Percentiles rank a stretch among this genome's conserved stretches.
phyloP scores from a whole-genome alignment of 768 basidiomycete species.

The Melanogaster broomeanus region DNA sequence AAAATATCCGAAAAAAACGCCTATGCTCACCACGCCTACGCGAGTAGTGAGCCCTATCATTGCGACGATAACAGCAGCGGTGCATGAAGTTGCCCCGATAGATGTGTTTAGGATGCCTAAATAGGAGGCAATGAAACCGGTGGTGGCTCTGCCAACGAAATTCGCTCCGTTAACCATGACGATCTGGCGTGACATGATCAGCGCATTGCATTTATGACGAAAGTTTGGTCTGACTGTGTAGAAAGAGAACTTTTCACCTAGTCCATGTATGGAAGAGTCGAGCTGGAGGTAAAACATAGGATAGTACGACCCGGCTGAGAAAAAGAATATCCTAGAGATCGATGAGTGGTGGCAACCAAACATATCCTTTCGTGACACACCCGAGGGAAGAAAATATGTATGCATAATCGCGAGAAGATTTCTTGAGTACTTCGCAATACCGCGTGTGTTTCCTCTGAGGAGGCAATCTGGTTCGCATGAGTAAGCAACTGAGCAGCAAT shows the following conservation, averaged over 20 bases:
- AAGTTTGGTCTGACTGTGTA: constrained; percentile 43
- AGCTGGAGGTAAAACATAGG: constrained; percentile 61
- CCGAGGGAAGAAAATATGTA: no score
- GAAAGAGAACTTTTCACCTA: constrained; percentile 50
- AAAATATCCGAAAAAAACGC: constrained; percentile 49
- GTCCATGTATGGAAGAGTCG: constrained; percentile 49
- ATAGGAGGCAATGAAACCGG: constrained; percentile 37
- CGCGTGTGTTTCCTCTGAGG: no score
- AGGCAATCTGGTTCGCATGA: no score
- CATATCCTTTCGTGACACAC: no score
- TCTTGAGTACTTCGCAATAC: no score
- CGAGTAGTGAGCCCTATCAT: constrained; percentile 41
- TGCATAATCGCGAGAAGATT: no score
- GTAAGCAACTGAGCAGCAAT: no score
- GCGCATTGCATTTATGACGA: neutral
- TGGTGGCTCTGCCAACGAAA: constrained; percentile 37
- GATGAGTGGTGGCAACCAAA: no score
- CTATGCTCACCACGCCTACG: constrained; percentile 39
- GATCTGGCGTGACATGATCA: constrained; percentile 24
- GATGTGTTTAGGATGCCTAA: constrained; percentile 49
- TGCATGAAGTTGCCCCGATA: constrained; percentile 34
- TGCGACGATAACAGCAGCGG: constrained; percentile 44
- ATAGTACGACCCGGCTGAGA: constrained; percentile 44
- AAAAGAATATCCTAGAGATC: no score
- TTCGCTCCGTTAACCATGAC: constrained; percentile 40